Conservation (phyloP, 2,329 filamentous ascomycete species). For the Cytospora piceicola region DNA sequence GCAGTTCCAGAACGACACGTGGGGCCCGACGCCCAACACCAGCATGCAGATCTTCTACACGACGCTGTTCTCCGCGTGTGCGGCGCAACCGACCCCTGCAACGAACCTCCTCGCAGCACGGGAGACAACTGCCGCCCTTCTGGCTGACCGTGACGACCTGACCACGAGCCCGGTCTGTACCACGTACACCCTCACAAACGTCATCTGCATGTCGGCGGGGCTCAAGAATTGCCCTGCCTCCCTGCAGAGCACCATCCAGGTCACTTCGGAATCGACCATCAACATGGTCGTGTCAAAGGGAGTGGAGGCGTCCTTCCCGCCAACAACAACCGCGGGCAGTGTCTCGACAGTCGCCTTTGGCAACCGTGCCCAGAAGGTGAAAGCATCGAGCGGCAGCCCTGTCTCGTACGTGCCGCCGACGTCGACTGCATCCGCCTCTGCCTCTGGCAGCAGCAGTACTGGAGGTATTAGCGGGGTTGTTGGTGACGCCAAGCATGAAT, state of each 20-base stretch:
- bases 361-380: slow-evolving; percentile 37
- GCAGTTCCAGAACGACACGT: slow-evolving; percentile 47
- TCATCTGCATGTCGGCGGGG: slow-evolving; percentile 47
- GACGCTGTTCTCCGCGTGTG: slow-evolving; percentile 50
- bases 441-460: slow-evolving; percentile 2
- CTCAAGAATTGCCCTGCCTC: slow-evolving; percentile 55
- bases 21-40: slow-evolving; percentile 53
- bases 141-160: slow-evolving; percentile 35
- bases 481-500: slow-evolving; percentile 6
- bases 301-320: slow-evolving; percentile 45
- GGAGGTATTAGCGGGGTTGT: not conserved
- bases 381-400: slow-evolving; percentile 25
- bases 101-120: slow-evolving; percentile 27
- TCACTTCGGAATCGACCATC: slow-evolving; percentile 44
- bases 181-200: slow-evolving; percentile 48
- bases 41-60: slow-evolving; percentile 58
- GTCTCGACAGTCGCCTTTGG: slow-evolving; percentile 48
- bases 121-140: slow-evolving; percentile 21
- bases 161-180: slow-evolving; percentile 44
- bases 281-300: slow-evolving; percentile 47
- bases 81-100: slow-evolving; percentile 36
- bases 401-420: slow-evolving; percentile 22
- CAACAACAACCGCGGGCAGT: slow-evolving; percentile 39
- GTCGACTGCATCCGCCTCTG: not conserved
- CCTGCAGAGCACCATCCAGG: slow-evolving; percentile 49